A percentile compares a stretch with the other conserved stretches of the same genome.
Conservation (phyloP, 495 filamentous ascomycete species). For the Parachaetomium inaequale region DNA sequence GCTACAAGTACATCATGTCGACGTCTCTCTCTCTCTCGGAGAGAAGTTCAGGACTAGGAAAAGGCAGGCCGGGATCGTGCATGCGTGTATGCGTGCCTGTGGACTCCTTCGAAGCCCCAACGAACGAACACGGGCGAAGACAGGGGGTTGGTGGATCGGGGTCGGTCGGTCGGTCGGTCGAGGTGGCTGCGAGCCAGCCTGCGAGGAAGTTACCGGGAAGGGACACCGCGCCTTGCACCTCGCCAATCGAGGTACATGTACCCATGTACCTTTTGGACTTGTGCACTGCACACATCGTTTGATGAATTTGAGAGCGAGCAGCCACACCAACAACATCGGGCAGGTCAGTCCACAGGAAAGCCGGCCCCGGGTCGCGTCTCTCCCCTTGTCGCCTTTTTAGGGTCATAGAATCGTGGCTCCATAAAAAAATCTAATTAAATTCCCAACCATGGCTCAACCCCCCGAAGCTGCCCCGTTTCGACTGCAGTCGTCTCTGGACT, state of each 20-base stretch:
- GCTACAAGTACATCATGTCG: not conserved
- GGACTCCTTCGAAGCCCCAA: conserved; percentile 21
- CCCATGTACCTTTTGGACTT: not conserved
- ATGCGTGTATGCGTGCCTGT: conserved; percentile 9
- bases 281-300: conserved; percentile 28
- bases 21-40: not conserved
- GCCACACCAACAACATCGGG: conserved; percentile 31
- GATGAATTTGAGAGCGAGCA: conserved; percentile 28
- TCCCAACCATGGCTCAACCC: conserved; percentile 43
- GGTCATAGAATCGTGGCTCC: conserved; percentile 40
- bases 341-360: conserved; percentile 36
- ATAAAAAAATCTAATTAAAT: conserved; percentile 44
- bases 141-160: conserved; percentile 4
- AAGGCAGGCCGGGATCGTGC: conserved; percentile 25
- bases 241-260: conserved; percentile 10
- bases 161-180: too few relatives aligned
- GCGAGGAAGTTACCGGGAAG: conserved; percentile 15
- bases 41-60: conserved; percentile 13
- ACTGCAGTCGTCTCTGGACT: conserved; percentile 32
- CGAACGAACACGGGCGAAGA: conserved; percentile 5
- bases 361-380: conserved; percentile 40
- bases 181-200: conserved; percentile 1
- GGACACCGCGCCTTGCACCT: conserved; percentile 6
- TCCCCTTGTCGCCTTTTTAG: conserved; percentile 34
- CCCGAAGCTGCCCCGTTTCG: conserved; percentile 33